Base-by-base conservation (phyloP, 495 filamentous ascomycete genomes). In the Alectoria sarmentosa region DNA sequence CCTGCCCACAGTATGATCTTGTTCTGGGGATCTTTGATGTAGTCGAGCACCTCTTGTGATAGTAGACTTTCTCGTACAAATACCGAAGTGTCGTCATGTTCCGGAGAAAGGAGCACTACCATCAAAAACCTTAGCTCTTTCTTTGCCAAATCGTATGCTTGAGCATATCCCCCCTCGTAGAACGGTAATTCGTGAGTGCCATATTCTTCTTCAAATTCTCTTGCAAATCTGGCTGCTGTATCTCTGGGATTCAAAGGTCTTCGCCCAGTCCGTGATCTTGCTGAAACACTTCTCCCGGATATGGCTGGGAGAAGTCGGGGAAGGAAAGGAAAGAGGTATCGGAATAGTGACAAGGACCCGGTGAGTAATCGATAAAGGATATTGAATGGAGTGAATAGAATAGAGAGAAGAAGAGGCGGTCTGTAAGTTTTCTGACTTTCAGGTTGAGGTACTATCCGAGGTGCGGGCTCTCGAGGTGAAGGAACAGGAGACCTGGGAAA, bases 151-250 rank as follows among this genome's bases (percentile, higher is more conserved):
- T 98, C 94, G 61, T 95, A 79, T 0, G 91, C 90, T 73, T 93
- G 89, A 23, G 94, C 90, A 72, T 96, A 96, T 36, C 92, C 91
- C 48, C 85, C 87, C 66, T 96, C 92, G 66, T 87, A 83, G 73
- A 93, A 96, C 0, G 84, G 81, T 17, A 98, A 75, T 21, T 76
- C 74, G 66, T 88, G 80, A 14, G 76, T 74, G 4, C 90, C 91
- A 74, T 96, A 94, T 68, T 95, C 90, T 71, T 98, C 94, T 72
- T 96, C 91, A 69, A 98, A 96, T 64, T 96, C 90, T 4, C 92
- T 85, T 67, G 88, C 87, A 71, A 98, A 94, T 49, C 94, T 79
- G 41, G 89, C 87, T 1, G 93, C 91, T 1, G 91, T 93, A 71
- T 98, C 94, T 42, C 89, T 83, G 3, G 94, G 90, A 65, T 86